These are phyloP conservation scores for Marvania coccoides DNA, from an alignment of 139 green algal species.

Conservation along the genomic window DNA sequence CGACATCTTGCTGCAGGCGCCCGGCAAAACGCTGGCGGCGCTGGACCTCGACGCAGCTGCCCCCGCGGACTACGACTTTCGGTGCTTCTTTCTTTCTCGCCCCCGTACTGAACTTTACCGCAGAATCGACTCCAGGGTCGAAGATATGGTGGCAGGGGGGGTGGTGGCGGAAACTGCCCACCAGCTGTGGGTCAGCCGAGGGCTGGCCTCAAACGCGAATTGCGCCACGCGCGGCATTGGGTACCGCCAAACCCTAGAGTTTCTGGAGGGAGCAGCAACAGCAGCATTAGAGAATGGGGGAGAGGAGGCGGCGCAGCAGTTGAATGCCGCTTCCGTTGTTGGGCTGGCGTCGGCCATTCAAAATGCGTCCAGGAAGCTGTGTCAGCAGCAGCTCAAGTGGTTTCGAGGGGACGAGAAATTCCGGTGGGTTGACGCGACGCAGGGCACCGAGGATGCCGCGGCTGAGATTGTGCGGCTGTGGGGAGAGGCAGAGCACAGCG, in stretches of 20 bases:
- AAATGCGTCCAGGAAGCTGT: constrained; percentile 55
- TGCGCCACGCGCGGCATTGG: constrained; percentile 67
- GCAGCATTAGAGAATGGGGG: background rate
- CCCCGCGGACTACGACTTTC: constrained; percentile 49
- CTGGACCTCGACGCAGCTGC: constrained; percentile 12
- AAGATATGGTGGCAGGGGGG: constrained; percentile 64
- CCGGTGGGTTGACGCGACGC: constrained; percentile 41
- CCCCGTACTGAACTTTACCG: constrained; percentile 61
- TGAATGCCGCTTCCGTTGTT: constrained; percentile 2
- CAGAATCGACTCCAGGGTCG: constrained; percentile 61
- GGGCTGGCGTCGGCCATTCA: constrained; percentile 50
- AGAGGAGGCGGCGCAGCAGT: constrained; percentile 1
- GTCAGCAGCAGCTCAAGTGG: constrained; percentile 73
- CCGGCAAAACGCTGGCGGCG: constrained; percentile 26
- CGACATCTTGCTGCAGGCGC: constrained; percentile 59
- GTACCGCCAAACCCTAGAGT: constrained; percentile 50
- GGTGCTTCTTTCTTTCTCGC: constrained; percentile 78
- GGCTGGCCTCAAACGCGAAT: constrained; percentile 41
- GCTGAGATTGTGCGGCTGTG: constrained; percentile 25
- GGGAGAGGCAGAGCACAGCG: constrained; percentile 21
- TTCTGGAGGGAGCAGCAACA: constrained; percentile 10
- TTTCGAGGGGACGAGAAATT: constrained; percentile 63
- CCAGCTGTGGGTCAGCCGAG: constrained; percentile 37
- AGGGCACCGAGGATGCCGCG: constrained; percentile 24
- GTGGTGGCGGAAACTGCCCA: constrained; percentile 29